Conservation (phyloP, 2,329 filamentous ascomycete species). For the Botryotinia narcissicola region DNA sequence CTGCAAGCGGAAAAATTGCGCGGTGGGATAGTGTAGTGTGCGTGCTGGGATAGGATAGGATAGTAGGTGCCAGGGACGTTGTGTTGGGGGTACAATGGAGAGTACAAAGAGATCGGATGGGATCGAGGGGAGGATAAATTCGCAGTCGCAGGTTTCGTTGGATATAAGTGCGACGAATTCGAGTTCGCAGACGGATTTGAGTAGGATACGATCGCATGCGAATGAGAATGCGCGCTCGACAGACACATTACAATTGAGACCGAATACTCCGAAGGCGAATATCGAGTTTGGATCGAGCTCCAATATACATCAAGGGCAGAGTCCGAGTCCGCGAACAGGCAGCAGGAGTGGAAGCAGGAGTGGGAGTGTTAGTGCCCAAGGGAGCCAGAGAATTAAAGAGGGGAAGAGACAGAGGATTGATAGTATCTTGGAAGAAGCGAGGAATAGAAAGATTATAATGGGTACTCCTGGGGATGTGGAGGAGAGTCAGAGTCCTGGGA, state of each 20-base stretch:
- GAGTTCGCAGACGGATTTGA: neutral
- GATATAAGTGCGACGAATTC: neutral
- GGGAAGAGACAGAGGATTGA: slow-evolving; percentile 25
- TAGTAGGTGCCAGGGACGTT: neutral
- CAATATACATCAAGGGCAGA: neutral
- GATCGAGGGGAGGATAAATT: neutral
- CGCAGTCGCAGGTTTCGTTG: neutral
- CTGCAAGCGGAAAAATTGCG: slow-evolving; percentile 14
- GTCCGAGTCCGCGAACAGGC: neutral
- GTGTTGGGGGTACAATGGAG: neutral
- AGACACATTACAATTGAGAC: neutral
- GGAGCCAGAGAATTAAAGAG: neutral
- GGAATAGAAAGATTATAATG: slow-evolving; percentile 25
- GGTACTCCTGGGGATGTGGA: neutral
- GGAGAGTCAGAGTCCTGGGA: neutral
- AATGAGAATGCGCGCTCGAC: neutral
- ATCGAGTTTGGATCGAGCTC: neutral
- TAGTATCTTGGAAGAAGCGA: slow-evolving; percentile 31
- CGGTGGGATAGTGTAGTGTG: neutral
- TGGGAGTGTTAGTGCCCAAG: neutral
- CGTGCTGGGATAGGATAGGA: neutral
- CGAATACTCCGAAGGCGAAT: neutral
- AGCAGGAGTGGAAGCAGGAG: neutral
- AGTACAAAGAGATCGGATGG: neutral
- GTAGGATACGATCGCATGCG: neutral